Conservation (phyloP, 164 flowering plant species). For the Piper longum region DNA sequence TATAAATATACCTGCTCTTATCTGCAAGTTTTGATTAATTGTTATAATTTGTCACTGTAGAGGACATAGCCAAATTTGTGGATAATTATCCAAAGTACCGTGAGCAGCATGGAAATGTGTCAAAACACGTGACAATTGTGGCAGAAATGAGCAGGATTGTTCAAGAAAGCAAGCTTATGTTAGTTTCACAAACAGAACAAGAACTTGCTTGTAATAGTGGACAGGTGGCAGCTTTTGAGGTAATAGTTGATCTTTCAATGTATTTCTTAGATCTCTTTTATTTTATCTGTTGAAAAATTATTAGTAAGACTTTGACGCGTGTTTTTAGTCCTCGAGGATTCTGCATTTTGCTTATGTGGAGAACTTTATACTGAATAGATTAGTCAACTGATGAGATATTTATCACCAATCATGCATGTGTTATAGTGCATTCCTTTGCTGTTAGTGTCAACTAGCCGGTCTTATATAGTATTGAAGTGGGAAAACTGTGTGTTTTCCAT, state of each 20-base stretch:
- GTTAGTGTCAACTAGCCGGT: too few species aligned
- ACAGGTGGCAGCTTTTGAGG: constrained; percentile 95
- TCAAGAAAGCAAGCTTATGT: constrained; percentile 84
- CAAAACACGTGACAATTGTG: constrained; percentile 91
- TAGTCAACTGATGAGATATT: too few species aligned
- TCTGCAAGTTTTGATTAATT: background rate
- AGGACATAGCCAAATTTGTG: constrained; percentile 98
- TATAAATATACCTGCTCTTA: background rate
- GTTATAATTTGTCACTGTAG: constrained; percentile 27
- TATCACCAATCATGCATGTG: too few species aligned
- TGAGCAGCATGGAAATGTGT: constrained; percentile 95
- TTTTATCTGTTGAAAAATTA: too few species aligned
- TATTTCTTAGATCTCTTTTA: too few species aligned
- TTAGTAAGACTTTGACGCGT: too few species aligned
- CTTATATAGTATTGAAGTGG: too few species aligned
- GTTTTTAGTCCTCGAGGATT: too few species aligned
- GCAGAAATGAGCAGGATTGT: constrained; percentile 97
- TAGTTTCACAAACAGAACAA: constrained; percentile 90
- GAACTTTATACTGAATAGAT: too few species aligned
- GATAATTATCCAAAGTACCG: constrained; percentile 93
- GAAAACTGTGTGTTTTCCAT: too few species aligned
- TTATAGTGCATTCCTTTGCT: too few species aligned
- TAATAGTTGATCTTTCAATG: constrained; percentile 7
- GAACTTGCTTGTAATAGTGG: constrained; percentile 98
- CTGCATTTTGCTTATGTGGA: too few species aligned